Evolutionary conservation across 2,329 filamentous ascomycete species (phyloP).

Genomic region (Tympanopsis confertula): DNA sequence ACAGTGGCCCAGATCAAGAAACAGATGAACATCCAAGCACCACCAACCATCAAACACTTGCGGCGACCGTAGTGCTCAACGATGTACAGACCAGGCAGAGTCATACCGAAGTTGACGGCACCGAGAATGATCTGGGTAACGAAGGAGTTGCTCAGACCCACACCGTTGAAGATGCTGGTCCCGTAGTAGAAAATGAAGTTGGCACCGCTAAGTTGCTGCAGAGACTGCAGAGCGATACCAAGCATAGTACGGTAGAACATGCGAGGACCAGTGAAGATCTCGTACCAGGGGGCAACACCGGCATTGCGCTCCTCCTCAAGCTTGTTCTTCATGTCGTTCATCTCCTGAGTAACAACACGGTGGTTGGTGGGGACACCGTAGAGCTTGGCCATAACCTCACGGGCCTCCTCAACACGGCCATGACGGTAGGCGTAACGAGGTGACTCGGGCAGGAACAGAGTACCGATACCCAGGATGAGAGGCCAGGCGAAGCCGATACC

Average conservation of each 20-base stretch:
- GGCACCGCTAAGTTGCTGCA: constrained; percentile 58
- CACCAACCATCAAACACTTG: constrained; percentile 49
- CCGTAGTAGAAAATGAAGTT: constrained; percentile 62
- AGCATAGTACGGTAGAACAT: constrained; percentile 55
- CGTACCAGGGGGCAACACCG: constrained; percentile 34
- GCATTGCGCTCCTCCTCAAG: constrained; percentile 31
- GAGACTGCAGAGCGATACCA: constrained; percentile 49
- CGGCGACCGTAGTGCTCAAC: constrained; percentile 56
- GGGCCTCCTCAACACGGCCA: constrained; percentile 34
- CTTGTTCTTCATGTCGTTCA: constrained; percentile 38
- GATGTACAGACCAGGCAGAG: constrained; percentile 52
- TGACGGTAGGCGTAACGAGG: constrained; percentile 37
- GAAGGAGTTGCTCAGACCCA: constrained; percentile 54
- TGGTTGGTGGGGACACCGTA: constrained; percentile 26
- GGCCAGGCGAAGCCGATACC: constrained; percentile 44
- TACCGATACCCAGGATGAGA: constrained; percentile 33
- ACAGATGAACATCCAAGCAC: constrained; percentile 45
- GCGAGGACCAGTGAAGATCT: constrained; percentile 56
- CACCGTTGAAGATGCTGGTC: constrained; percentile 53
- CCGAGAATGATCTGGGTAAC: constrained; percentile 57
- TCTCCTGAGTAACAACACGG: constrained; percentile 30
- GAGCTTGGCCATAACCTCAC: constrained; percentile 32
- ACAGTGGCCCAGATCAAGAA: constrained; percentile 39
- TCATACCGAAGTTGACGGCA: constrained; percentile 56
- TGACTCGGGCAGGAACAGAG: constrained; percentile 41